Evolutionary conservation across 2,329 filamentous ascomycete genomes (phyloP).

Genomic region (Penicillium sp.): DNA sequence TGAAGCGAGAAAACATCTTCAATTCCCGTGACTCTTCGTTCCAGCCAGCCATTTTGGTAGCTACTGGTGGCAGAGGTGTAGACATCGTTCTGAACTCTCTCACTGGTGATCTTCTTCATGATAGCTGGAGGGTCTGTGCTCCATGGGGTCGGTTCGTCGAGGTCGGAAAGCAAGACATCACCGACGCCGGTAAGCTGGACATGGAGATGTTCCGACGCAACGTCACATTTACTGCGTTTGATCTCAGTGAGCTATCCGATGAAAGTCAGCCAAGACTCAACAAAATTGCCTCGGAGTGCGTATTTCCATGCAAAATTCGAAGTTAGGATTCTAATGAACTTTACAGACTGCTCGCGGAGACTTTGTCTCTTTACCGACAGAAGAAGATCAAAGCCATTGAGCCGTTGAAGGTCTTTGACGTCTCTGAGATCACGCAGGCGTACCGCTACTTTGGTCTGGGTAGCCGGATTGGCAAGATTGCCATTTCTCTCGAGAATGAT

Average conservation of each 20-base stretch:
- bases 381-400: too few relatives aligned
- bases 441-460: too few relatives aligned
- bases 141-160: not conserved
- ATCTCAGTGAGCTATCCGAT: not conserved
- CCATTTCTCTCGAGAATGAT: not conserved
- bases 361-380: too few relatives aligned
- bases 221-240: not conserved
- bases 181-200: not conserved
- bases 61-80: not conserved
- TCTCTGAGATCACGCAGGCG: too few relatives aligned
- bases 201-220: not conserved
- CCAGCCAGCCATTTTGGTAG: not conserved
- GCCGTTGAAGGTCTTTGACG: too few relatives aligned
- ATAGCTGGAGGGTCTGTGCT: not conserved
- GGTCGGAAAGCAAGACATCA: not conserved
- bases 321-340: too few relatives aligned
- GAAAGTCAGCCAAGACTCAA: too few relatives aligned
- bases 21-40: not conserved
- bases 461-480: not conserved
- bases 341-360: too few relatives aligned
- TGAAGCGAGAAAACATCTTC: not conserved
- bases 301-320: too few relatives aligned
- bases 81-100: conserved; percentile 1
- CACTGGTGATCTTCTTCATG: not conserved
- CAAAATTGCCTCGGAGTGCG: too few relatives aligned